A percentile compares a stretch with the other conserved stretches of the same genome.
Evolutionary conservation across 495 filamentous ascomycete species (phyloP).

Genomic region (Aspergillus hancockii): DNA sequence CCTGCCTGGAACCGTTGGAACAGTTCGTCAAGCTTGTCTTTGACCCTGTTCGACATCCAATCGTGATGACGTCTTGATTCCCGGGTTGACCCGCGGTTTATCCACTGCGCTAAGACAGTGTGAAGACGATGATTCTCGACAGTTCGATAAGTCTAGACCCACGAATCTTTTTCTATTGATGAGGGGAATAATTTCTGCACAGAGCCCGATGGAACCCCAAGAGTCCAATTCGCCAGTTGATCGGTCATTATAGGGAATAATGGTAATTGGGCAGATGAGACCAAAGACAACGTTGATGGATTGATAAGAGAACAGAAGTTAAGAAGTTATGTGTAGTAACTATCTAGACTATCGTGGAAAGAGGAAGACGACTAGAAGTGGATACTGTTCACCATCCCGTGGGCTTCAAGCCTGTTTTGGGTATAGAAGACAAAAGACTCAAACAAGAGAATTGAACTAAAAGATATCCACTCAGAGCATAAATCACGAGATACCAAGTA

Average conservation of each 20-base stretch:
- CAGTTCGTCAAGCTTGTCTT: background rate
- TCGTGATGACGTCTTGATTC: slow-evolving; percentile 14
- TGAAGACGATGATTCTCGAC: slow-evolving; percentile 13
- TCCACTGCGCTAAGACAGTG: slow-evolving; percentile 11
- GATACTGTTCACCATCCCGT: background rate
- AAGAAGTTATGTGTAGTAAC: too few relatives aligned
- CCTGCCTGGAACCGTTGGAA: background rate
- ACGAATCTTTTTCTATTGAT: background rate
- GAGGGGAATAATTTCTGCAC: background rate
- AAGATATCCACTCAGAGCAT: too few relatives aligned
- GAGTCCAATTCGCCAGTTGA: background rate
- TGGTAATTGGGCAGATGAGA: background rate
- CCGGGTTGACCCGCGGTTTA: slow-evolving; percentile 11
- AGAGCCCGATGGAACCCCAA: background rate
- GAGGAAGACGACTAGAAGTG: background rate
- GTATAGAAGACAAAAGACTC: slow-evolving; percentile 1
- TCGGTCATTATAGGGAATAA: background rate
- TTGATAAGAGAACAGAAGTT: too few relatives aligned
- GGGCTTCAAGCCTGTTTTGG: background rate
- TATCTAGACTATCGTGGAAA: background rate
- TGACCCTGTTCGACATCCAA: background rate
- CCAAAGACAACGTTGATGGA: background rate
- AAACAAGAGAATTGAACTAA: background rate
- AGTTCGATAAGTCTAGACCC: slow-evolving; percentile 12
- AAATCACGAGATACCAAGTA: too few relatives aligned